Evolutionary conservation across 805 yeast genomes (phyloP).

Genomic region (Kazachstania taianensis): DNA sequence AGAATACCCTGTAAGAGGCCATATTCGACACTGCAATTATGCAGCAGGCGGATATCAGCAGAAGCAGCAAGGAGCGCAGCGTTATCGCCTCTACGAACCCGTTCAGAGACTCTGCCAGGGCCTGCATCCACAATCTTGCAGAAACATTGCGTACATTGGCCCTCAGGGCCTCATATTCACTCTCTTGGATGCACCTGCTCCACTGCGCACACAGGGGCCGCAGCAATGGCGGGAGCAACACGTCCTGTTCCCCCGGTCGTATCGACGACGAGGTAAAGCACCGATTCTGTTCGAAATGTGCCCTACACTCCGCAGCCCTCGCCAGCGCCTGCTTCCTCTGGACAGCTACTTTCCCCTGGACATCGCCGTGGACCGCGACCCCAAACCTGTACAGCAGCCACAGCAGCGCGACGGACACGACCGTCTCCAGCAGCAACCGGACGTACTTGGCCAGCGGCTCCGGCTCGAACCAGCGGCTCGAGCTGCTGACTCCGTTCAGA

Average conservation of each 20-base stretch:
- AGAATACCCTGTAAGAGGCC: constrained; percentile 31
- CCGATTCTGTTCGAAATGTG: constrained; percentile 59
- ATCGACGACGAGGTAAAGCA: constrained; percentile 57
- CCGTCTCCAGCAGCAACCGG: constrained; percentile 50
- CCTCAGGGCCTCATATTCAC: constrained; percentile 3
- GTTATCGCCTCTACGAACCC: constrained; percentile 64
- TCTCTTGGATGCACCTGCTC: constrained; percentile 79
- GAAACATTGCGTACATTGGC: constrained; percentile 51
- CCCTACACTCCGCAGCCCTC: constrained; percentile 57
- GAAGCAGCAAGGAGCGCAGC: constrained; percentile 51
- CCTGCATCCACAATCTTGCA: constrained; percentile 67
- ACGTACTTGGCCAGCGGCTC: constrained; percentile 33
- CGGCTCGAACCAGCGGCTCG: constrained; percentile 7
- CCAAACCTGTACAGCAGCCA: constrained; percentile 44
- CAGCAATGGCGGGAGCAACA: constrained; percentile 66
- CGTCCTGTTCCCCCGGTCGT: too few relatives aligned
- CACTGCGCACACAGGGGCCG: constrained; percentile 61
- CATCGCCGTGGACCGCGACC: constrained; percentile 54
- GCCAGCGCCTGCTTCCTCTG: constrained; percentile 47
- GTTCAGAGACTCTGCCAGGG: constrained; percentile 73
- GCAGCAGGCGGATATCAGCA: constrained; percentile 39
- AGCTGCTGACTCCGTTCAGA: too few relatives aligned
- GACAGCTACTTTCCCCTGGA: constrained; percentile 48
- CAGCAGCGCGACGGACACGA: constrained; percentile 40
- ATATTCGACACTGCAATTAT: constrained; percentile 42